These are phyloP conservation scores for Ricinus communis DNA, from an alignment of 345 rosid species.

Conservation along the genomic window DNA sequence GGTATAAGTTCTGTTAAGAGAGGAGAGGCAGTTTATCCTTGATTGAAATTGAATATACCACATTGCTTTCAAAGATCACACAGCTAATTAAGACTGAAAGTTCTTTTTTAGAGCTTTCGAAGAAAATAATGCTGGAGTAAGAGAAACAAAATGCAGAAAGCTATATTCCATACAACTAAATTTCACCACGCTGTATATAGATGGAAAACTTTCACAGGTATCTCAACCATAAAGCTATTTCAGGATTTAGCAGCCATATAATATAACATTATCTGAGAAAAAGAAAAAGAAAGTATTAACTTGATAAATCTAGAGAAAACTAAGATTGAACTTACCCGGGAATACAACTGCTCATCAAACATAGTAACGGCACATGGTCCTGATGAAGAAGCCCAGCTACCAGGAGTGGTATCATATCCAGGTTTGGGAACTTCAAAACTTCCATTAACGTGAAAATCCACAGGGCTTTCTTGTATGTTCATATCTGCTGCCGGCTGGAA, in stretches of 20 bases:
- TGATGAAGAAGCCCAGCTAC: conserved; percentile 59
- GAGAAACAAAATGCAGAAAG: no score
- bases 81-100: no score
- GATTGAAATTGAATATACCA: no score
- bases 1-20: no score
- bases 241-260: neutral
- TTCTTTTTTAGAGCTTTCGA: no score
- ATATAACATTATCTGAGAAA: neutral
- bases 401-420: conserved; percentile 40
- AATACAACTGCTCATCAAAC: conserved; percentile 54
- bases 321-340: conserved; percentile 41
- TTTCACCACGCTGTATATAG: no score
- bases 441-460: conserved; percentile 57
- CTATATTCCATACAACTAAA: no score
- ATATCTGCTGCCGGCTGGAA: conserved; percentile 48
- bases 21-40: no score
- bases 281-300: neutral
- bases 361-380: conserved; percentile 54
- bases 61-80: no score
- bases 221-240: neutral
- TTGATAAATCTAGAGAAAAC: neutral
- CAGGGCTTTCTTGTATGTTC: conserved; percentile 47
- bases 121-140: no score
- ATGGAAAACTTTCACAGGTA: no score
- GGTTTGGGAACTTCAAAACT: conserved; percentile 54